A percentile compares a stretch with the other conserved stretches of the same genome.
Conservation (phyloP, 805 yeast genomes). For the Starmerella bombi region DNA sequence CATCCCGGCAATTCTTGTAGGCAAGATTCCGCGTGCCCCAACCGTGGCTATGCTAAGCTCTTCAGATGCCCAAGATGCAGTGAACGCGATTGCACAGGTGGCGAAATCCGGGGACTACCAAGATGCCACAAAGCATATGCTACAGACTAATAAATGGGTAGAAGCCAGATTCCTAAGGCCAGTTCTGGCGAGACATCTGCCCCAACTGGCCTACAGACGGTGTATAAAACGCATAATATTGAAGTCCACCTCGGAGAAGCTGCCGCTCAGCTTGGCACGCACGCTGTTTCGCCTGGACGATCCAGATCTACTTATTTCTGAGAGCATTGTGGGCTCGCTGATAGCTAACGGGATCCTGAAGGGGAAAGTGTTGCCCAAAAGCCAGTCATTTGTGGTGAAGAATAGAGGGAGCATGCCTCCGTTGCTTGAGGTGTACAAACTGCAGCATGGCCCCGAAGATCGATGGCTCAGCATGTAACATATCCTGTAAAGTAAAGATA, state of each 20-base stretch:
- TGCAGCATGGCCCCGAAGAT: too few species aligned
- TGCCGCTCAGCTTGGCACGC: constrained; percentile 4
- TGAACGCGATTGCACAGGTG: constrained; percentile 29
- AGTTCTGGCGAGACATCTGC: constrained; percentile 21
- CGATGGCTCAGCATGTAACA: too few species aligned
- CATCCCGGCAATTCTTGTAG: constrained; percentile 43
- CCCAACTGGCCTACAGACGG: constrained; percentile 25
- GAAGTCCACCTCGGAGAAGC: neutral
- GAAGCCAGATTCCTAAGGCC: constrained; percentile 21
- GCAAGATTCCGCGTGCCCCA: constrained; percentile 36
- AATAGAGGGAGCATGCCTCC: too few species aligned
- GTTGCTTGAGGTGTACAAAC: too few species aligned
- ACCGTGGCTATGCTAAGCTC: constrained; percentile 22
- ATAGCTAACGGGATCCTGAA: constrained; percentile 27
- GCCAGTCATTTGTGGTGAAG: constrained; percentile 17
- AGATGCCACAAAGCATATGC: constrained; percentile 26
- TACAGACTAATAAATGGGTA: constrained; percentile 25
- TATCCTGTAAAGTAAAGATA: too few species aligned
- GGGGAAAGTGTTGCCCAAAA: constrained; percentile 26
- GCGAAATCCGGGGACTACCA: constrained; percentile 35
- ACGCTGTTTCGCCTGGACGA: constrained; percentile 12
- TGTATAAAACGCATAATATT: constrained; percentile 18
- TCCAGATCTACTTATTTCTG: constrained; percentile 22
- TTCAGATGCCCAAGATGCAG: constrained; percentile 25
- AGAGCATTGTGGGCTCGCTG: constrained; percentile 26